Percentiles rank a stretch among this genome's conserved stretches.
phyloP scores from a whole-genome alignment of 1,284 basidiomycete species.

The Ceratobasidium sp. region DNA sequence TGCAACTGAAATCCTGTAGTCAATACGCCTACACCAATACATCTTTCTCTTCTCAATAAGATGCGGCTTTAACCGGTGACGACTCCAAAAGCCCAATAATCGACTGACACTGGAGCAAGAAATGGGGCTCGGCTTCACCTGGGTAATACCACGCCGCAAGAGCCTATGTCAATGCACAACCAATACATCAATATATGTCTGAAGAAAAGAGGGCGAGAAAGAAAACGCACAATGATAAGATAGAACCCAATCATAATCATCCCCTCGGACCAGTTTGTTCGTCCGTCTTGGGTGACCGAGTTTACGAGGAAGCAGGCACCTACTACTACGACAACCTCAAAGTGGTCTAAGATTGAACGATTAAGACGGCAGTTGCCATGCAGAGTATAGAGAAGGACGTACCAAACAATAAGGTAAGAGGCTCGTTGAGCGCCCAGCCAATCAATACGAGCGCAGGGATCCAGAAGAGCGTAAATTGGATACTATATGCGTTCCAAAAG shows the following conservation, averaged over 20 bases:
- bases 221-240: conserved; percentile 31
- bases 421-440: conserved; percentile 40
- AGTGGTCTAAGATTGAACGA: conserved; percentile 5
- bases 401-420: conserved; percentile 43
- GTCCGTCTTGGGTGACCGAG: conserved; percentile 41
- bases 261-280: conserved; percentile 42
- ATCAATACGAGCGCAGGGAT: conserved; percentile 37
- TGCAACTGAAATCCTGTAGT: too few relatives aligned
- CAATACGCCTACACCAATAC: too few relatives aligned
- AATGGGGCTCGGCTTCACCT: conserved; percentile 13
- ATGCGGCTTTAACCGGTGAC: background rate
- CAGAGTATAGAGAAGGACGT: background rate
- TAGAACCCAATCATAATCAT: conserved; percentile 41
- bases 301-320: conserved; percentile 41
- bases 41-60: too few relatives aligned
- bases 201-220: background rate
- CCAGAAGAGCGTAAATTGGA: conserved; percentile 44
- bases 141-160: conserved; percentile 44
- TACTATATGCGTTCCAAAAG: background rate
- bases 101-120: conserved; percentile 32
- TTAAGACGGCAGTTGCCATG: too few relatives aligned
- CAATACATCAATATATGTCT: conserved; percentile 51
- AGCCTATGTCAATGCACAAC: conserved; percentile 53
- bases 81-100: conserved; percentile 19
- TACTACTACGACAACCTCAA: conserved; percentile 30